Conservation (phyloP, 148 eudicot species). For the Pouteria glomerata region DNA sequence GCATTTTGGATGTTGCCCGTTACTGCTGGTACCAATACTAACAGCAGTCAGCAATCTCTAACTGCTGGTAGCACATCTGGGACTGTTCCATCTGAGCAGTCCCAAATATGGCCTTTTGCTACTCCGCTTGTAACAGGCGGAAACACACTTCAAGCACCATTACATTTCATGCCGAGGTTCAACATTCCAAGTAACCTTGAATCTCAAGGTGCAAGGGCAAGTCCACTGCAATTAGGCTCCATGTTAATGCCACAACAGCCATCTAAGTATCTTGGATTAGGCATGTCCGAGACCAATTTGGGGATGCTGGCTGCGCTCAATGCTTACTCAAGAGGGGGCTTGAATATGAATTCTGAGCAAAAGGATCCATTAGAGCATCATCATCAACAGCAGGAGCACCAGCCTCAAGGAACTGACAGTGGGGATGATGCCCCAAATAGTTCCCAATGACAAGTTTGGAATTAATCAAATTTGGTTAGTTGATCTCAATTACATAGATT, state of each 20-base stretch:
- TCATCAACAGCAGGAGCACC: conserved; percentile 22
- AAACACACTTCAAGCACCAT: conserved; percentile 30
- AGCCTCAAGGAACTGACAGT: conserved; percentile 37
- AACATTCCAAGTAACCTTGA: conserved; percentile 38
- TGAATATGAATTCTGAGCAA: conserved; percentile 38
- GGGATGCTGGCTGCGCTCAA: conserved; percentile 64
- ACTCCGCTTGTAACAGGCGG: conserved; percentile 11
- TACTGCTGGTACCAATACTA: conserved; percentile 3
- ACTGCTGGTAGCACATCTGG: conserved; percentile 14
- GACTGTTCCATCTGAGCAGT: neutral
- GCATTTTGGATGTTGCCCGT: conserved; percentile 57
- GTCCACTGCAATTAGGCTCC: conserved; percentile 39
- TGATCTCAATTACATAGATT: neutral
- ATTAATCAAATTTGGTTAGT: conserved; percentile 5
- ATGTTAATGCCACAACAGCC: conserved; percentile 35
- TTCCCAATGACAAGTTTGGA: conserved; percentile 18
- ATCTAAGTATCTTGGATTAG: conserved; percentile 56
- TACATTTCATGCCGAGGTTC: conserved; percentile 50
- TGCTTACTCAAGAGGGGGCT: conserved; percentile 42
- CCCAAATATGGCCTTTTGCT: conserved; percentile 47
- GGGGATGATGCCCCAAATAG: conserved; percentile 43
- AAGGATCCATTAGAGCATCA: conserved; percentile 26
- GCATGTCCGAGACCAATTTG: conserved; percentile 43
- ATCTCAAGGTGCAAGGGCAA: conserved; percentile 36
- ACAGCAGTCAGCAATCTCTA: neutral